Percentiles rank a stretch among this genome's conserved stretches.
These are phyloP conservation scores for Oidiodendron maius DNA, from an alignment of 495 filamentous ascomycete species.

Conservation along the genomic window DNA sequence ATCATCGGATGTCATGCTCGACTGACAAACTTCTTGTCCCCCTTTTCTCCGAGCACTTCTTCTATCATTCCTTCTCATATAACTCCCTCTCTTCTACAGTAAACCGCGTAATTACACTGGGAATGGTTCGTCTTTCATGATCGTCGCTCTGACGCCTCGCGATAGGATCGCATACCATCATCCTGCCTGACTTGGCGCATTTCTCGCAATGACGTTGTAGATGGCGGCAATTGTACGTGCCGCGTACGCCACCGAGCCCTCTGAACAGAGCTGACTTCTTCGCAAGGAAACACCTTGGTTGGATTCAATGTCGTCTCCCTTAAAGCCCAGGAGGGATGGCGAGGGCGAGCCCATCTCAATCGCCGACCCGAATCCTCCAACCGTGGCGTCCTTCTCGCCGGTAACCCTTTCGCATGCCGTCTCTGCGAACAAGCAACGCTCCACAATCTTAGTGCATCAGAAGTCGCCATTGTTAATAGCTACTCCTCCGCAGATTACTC, in stretches of 20 bases:
- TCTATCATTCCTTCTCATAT: too few species aligned
- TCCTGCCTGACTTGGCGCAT: neutral
- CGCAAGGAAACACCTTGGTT: conserved; percentile 26
- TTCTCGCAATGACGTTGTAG: conserved; percentile 19
- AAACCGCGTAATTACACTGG: too few species aligned
- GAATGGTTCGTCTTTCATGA: too few species aligned
- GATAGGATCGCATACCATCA: conserved; percentile 8
- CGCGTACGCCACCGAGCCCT: neutral
- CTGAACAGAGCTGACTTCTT: conserved; percentile 3
- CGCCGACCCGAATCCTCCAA: conserved; percentile 58
- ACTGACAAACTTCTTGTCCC: too few species aligned
- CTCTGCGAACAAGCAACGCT: conserved; percentile 68
- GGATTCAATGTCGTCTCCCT: conserved; percentile 19
- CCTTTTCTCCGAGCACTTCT: too few species aligned
- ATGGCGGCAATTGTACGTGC: conserved; percentile 20
- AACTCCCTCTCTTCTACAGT: too few species aligned
- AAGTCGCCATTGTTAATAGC: conserved; percentile 91
- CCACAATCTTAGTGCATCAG: conserved; percentile 90
- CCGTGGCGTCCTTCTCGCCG: conserved; percentile 82
- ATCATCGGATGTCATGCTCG: too few species aligned
- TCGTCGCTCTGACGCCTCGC: neutral
- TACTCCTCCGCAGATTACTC: conserved; percentile 88
- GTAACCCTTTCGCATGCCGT: conserved; percentile 63
- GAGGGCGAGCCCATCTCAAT: conserved; percentile 15
- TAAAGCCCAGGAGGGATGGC: conserved; percentile 15